Percentiles rank a stretch among this genome's conserved stretches.
phyloP scores from a whole-genome alignment of 768 basidiomycete species.

The Panaeolus papilionaceus region DNA sequence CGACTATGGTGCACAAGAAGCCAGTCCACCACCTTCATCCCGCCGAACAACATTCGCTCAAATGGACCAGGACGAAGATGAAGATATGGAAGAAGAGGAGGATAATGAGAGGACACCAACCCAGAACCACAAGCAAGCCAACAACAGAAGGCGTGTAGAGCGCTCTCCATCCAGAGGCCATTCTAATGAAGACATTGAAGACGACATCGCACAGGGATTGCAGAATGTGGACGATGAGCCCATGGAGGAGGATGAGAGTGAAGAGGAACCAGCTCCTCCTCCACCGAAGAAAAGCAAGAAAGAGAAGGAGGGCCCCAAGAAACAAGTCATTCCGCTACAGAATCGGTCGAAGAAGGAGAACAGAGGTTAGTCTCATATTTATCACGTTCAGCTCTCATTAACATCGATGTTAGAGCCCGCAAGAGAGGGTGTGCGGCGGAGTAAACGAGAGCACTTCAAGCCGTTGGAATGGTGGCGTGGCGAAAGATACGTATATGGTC shows the following conservation, averaged over 20 bases:
- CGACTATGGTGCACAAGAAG: slow-evolving; percentile 21
- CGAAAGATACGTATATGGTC: slow-evolving; percentile 86
- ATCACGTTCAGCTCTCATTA: neutral
- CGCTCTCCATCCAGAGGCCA: slow-evolving; percentile 19
- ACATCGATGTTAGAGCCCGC: slow-evolving; percentile 30
- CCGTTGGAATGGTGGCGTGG: slow-evolving; percentile 95
- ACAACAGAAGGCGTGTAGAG: slow-evolving; percentile 48
- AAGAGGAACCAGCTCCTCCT: slow-evolving; percentile 36
- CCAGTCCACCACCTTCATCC: slow-evolving; percentile 18
- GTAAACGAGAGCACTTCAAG: slow-evolving; percentile 66
- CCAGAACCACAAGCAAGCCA: slow-evolving; percentile 31
- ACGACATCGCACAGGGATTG: slow-evolving; percentile 49
- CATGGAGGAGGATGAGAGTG: slow-evolving; percentile 37
- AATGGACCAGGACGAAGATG: slow-evolving; percentile 34
- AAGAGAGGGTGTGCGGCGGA: slow-evolving; percentile 71
- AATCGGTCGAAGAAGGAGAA: slow-evolving; percentile 48
- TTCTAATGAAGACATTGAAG: slow-evolving; percentile 45
- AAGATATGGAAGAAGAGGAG: slow-evolving; percentile 42
- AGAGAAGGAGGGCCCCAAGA: slow-evolving; percentile 28
- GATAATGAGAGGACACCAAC: slow-evolving; percentile 34
- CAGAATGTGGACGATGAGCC: slow-evolving; percentile 41
- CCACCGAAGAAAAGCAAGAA: slow-evolving; percentile 46
- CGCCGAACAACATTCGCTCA: slow-evolving; percentile 22
- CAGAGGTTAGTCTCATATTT: slow-evolving; percentile 34
- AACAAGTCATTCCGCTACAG: slow-evolving; percentile 19